These are phyloP conservation scores for Aspergillus pseudoterreus DNA, from an alignment of 2,329 filamentous ascomycete genomes.

Conservation along the genomic window DNA sequence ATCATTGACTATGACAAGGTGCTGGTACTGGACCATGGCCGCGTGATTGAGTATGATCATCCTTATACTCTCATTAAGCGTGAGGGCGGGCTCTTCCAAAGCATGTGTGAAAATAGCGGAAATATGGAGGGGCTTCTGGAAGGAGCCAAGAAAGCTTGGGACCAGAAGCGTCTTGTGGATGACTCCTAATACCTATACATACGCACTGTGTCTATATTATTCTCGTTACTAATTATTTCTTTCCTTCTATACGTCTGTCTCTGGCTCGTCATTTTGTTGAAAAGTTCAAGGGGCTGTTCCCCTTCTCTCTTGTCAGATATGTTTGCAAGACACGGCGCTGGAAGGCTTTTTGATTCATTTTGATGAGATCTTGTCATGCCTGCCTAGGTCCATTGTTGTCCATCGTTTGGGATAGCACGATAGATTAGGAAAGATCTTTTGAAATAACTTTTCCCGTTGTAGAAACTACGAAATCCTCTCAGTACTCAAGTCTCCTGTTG, in stretches of 20 bases:
- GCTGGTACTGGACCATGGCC: conserved; percentile 83
- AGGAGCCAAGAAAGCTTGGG: conserved; percentile 51
- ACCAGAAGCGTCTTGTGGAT: conserved; percentile 46
- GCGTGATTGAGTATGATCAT: conserved; percentile 85
- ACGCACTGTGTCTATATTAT: conserved; percentile 1
- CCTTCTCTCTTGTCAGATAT: neutral
- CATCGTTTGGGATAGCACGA: neutral
- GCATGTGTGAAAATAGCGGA: conserved; percentile 68
- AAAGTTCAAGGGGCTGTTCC: neutral
- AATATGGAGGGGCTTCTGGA: conserved; percentile 56
- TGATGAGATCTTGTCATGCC: no score
- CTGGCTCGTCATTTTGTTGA: neutral
- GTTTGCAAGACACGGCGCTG: neutral
- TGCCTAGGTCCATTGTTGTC: neutral
- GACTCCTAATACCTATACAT: conserved; percentile 30
- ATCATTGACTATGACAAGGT: conserved; percentile 99
- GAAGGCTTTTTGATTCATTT: neutral
- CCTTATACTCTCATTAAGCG: conserved; percentile 76
- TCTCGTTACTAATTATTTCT: neutral
- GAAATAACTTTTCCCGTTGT: no score
- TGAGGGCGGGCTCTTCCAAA: conserved; percentile 61
- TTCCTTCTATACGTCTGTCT: neutral
- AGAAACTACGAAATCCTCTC: no score
- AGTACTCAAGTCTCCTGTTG: no score
- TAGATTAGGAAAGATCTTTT: neutral